phyloP scores from a whole-genome alignment of 2,329 filamentous ascomycete genomes.

The Sordariomycetes sp. region DNA sequence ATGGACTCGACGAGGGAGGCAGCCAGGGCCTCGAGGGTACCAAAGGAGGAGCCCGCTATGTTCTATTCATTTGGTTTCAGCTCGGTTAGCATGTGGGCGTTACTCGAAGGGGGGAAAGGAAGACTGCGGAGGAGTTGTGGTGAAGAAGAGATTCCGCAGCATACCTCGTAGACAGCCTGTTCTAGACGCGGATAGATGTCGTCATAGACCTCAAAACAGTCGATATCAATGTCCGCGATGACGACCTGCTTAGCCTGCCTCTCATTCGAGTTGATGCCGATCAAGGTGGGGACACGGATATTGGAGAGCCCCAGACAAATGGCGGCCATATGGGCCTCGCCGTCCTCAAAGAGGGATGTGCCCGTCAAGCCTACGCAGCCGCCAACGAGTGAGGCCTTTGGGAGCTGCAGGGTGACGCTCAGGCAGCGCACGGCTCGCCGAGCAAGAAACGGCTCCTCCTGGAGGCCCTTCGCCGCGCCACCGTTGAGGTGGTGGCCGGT shows the following conservation, averaged over 20 bases:
- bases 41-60: constrained; percentile 45
- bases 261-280: constrained; percentile 67
- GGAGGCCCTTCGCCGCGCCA: constrained; percentile 5
- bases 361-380: constrained; percentile 43
- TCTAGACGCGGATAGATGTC: constrained; percentile 50
- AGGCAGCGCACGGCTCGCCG: constrained; percentile 28
- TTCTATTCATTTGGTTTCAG: constrained; percentile 21
- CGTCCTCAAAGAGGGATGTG: constrained; percentile 27
- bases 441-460: constrained; percentile 18
- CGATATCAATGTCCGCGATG: constrained; percentile 51
- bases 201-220: constrained; percentile 29
- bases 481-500: constrained; percentile 13
- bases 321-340: constrained; percentile 14
- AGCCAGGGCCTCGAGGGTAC: constrained; percentile 53
- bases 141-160: not conserved
- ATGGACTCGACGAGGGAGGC: constrained; percentile 22
- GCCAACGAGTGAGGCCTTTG: constrained; percentile 60
- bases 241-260: constrained; percentile 55
- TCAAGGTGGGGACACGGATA: constrained; percentile 53
- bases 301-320: constrained; percentile 38
- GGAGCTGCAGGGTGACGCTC: constrained; percentile 43
- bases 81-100: not conserved
- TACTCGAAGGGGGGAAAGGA: not conserved
- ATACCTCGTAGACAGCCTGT: constrained; percentile 40
- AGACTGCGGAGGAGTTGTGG: not conserved